These are phyloP conservation scores for Xylariaceae sp. DNA, from an alignment of 2,329 filamentous ascomycete species.

Conservation along the genomic window DNA sequence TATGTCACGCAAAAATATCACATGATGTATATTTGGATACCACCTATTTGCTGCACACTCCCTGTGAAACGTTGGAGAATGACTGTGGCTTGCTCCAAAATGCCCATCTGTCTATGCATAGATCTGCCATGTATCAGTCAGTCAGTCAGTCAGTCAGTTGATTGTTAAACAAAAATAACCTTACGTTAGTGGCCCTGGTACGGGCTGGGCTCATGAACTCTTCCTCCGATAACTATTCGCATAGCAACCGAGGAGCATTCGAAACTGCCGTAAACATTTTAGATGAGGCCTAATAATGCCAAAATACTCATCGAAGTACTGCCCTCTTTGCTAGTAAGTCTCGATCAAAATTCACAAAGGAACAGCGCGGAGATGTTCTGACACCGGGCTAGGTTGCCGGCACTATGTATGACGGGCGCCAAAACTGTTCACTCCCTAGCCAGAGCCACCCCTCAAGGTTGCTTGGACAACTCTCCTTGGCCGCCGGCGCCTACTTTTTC, in stretches of 20 bases:
- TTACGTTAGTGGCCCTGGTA: not conserved
- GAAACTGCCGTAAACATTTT: not conserved
- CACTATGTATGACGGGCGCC: not conserved
- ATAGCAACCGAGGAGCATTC: not conserved
- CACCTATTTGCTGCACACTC: not conserved
- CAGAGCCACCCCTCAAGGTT: not conserved
- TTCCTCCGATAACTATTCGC: not conserved
- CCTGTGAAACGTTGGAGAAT: constrained; percentile 5
- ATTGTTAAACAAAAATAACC: not conserved
- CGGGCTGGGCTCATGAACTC: not conserved
- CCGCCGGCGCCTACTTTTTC: not conserved
- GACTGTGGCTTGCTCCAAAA: constrained; percentile 19
- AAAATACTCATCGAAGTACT: not conserved
- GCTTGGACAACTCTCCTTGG: constrained; percentile 1
- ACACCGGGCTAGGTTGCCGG: constrained; percentile 1
- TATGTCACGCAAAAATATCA: not conserved
- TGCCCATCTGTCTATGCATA: not conserved
- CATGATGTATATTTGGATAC: constrained; percentile 1
- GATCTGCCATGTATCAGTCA: not conserved
- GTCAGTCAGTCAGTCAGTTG: not conserved
- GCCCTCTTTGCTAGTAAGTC: not conserved
- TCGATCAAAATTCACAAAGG: not conserved
- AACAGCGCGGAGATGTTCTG: constrained; percentile 7
- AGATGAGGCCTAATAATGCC: constrained; percentile 3
- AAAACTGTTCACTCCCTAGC: constrained; percentile 2